Evolutionary conservation across 176 grass and related monocot species (phyloP), one percentile per base, ranked within the genome.

Genomic region (Zizania latifolia): DNA sequence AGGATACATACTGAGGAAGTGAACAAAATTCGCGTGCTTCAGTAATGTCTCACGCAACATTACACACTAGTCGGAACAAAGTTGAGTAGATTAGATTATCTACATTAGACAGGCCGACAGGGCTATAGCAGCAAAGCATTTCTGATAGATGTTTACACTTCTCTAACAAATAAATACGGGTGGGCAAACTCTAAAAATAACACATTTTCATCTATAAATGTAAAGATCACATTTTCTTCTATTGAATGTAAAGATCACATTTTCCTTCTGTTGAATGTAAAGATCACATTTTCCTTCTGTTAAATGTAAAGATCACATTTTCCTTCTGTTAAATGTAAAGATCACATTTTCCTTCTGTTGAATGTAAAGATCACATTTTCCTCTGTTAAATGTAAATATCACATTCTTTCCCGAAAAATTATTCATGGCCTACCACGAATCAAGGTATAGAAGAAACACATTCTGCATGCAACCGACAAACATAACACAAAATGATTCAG

Each of bases 371-470:
- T 34, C 32, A 61, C 19, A 70, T 53, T 24, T 46, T 55, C 45
- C 59, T 61, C 53, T 33, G 16, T 21, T 13, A 7, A 55, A 69
- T 40, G 33, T 9, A 15, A 76, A 82, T 23, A 33, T 34, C 32
- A 61, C 19, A 70, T 53, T 24, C n/a, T 46, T 55, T 56, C 59
- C 54, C 53, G 33, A 21, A 22, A 59, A 41, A 22, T 24, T 61
- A 53, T 51, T 71, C 17, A 38, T 65, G 10, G 43, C 29, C 19
- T 28, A 68, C 15, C 6, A 59, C 43, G 45, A 55, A 38, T 36
- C 43, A 74, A 83, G 34, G 28, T 82, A 77, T 39, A 54, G 11
- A 61, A 80, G 21, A 74, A 30, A 10, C n/a, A 36, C 11, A 63
- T 68, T 17, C 9, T 21, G 53, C 6, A 68, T 74, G 43, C 10